phyloP scores from a whole-genome alignment of 2,329 filamentous ascomycete species.

The Epichloe elymi region DNA sequence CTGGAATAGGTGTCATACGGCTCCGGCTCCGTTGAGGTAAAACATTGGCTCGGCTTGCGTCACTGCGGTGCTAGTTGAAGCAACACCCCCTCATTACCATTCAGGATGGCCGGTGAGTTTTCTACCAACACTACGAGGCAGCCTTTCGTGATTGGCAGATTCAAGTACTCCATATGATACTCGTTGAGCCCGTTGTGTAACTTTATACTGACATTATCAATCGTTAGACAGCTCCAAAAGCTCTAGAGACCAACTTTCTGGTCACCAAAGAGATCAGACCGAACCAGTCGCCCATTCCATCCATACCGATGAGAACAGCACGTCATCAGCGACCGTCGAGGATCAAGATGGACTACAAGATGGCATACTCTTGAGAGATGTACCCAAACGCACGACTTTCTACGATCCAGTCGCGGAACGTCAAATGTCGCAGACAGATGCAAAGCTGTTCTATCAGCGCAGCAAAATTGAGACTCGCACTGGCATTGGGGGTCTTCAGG shows the following conservation, averaged over 20 bases:
- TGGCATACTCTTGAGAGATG: constrained; percentile 47
- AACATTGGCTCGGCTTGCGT: neutral
- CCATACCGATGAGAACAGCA: neutral
- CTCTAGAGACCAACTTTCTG: neutral
- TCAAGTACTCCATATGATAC: neutral
- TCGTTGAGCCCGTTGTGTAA: neutral
- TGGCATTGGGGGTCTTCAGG: constrained; percentile 18
- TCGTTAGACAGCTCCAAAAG: neutral
- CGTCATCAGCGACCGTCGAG: constrained; percentile 6
- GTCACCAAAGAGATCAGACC: neutral
- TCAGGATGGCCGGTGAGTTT: constrained; percentile 5
- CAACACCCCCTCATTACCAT: neutral
- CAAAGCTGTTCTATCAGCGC: constrained; percentile 90
- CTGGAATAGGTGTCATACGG: neutral
- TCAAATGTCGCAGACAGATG: constrained; percentile 85
- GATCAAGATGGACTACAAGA: constrained; percentile 28
- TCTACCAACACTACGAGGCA: neutral
- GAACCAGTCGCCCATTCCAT: neutral
- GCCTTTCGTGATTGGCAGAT: neutral
- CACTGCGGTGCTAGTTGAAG: neutral
- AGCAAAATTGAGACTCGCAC: constrained; percentile 52
- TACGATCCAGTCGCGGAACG: constrained; percentile 92
- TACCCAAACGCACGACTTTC: constrained; percentile 64
- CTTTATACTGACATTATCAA: neutral
- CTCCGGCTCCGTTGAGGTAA: neutral